phyloP scores from a whole-genome alignment of 768 basidiomycete genomes.

The Boletus eberwhitei region DNA sequence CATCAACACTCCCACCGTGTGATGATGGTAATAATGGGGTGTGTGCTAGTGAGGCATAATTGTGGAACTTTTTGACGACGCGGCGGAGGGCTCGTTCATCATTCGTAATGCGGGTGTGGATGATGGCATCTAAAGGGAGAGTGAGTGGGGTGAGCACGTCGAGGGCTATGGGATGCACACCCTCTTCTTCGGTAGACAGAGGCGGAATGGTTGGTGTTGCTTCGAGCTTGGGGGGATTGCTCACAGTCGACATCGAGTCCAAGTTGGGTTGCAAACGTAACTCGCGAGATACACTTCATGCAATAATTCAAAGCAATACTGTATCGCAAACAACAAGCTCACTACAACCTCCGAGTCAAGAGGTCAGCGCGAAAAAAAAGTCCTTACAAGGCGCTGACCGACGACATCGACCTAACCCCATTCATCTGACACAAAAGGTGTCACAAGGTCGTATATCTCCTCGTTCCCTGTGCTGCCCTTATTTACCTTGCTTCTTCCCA shows the following conservation, averaged over 20 bases:
- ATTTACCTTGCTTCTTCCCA: slow-evolving; percentile 46
- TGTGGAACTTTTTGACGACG: slow-evolving; percentile 79
- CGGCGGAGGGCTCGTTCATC: slow-evolving; percentile 78
- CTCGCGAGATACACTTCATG: background rate
- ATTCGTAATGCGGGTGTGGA: slow-evolving; percentile 76
- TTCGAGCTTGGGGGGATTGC: slow-evolving; percentile 6
- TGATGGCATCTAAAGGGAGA: slow-evolving; percentile 62
- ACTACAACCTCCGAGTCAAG: background rate
- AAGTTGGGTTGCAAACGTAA: background rate
- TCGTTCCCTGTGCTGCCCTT: slow-evolving; percentile 60
- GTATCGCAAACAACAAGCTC: background rate
- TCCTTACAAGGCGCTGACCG: background rate
- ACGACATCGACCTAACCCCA: slow-evolving; percentile 47
- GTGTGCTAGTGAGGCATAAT: slow-evolving; percentile 59
- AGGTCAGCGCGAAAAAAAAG: background rate
- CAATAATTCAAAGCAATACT: background rate
- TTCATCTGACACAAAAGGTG: slow-evolving; percentile 76
- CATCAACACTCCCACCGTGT: slow-evolving; percentile 44
- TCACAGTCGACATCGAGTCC: slow-evolving; percentile 7
- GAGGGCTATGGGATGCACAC: slow-evolving; percentile 27
- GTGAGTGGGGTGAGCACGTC: slow-evolving; percentile 11
- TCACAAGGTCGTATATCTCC: slow-evolving; percentile 78
- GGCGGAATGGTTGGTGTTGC: slow-evolving; percentile 35
- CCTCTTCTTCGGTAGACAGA: slow-evolving; percentile 63
- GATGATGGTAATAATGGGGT: slow-evolving; percentile 37